phyloP scores from a whole-genome alignment of 2,329 filamentous ascomycete species.

The Curvularia sp. region DNA sequence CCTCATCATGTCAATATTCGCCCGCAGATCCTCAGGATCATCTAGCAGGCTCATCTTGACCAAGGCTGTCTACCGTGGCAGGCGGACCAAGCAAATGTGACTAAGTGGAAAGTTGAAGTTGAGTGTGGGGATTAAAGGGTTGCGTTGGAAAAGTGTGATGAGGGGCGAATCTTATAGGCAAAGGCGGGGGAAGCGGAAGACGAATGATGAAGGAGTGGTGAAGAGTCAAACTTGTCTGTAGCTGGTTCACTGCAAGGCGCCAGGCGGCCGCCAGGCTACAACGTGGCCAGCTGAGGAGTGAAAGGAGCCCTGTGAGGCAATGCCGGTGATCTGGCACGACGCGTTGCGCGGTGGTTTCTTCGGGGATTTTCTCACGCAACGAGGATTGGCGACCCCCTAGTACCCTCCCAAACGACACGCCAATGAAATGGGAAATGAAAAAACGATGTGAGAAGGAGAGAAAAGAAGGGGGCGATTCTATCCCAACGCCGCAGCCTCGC shows the following conservation, averaged over 20 bases:
- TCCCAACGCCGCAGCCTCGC: slow-evolving; percentile 16
- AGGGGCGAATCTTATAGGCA: slow-evolving; percentile 9
- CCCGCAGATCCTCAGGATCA: slow-evolving; percentile 4
- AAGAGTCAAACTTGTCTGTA: slow-evolving; percentile 2
- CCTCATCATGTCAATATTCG: slow-evolving; percentile 11
- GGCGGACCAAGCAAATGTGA: not conserved
- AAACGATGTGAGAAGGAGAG: not conserved
- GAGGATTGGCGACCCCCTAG: not conserved
- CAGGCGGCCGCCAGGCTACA: slow-evolving; percentile 12
- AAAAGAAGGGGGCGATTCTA: slow-evolving; percentile 8
- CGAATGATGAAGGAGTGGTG: slow-evolving; percentile 2
- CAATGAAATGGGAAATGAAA: not conserved
- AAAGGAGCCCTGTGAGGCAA: slow-evolving; percentile 13
- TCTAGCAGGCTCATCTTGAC: slow-evolving; percentile 3
- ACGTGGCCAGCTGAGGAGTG: slow-evolving; percentile 8
- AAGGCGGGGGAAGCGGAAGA: not conserved
- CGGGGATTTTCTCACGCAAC: not conserved
- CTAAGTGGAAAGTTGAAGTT: not conserved
- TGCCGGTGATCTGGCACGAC: slow-evolving; percentile 15
- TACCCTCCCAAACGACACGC: slow-evolving; percentile 2
- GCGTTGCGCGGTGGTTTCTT: slow-evolving; percentile 14
- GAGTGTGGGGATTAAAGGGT: not conserved
- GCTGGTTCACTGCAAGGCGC: slow-evolving; percentile 10
- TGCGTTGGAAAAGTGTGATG: slow-evolving; percentile 1
- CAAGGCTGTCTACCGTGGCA: not conserved